Evolutionary conservation across 1,284 basidiomycete genomes (phyloP).

Genomic region (Wallemia hederae): DNA sequence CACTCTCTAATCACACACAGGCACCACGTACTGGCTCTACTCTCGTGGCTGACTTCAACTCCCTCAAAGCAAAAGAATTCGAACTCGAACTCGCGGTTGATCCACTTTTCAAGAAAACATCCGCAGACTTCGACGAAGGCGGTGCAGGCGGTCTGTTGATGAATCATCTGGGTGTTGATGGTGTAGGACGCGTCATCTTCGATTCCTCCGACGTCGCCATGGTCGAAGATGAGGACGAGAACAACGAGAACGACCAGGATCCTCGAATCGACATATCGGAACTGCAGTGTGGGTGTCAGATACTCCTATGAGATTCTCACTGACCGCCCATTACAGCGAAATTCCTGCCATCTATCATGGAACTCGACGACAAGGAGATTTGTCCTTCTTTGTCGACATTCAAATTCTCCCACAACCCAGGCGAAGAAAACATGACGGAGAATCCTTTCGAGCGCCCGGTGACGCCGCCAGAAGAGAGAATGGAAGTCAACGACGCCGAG

Average conservation of each 20-base stretch:
- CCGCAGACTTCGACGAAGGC: conserved; percentile 93
- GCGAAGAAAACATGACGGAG: conserved; percentile 5
- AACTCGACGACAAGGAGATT: conserved; percentile 37
- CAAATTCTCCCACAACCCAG: conserved; percentile 37
- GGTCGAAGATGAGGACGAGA: conserved; percentile 43
- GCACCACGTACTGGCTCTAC: conserved; percentile 22
- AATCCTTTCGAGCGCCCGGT: background rate
- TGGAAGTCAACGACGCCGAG: conserved; percentile 5
- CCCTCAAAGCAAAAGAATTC: conserved; percentile 68
- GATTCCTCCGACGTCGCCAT: conserved; percentile 70
- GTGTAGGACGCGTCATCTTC: conserved; percentile 67
- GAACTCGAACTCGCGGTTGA: conserved; percentile 89
- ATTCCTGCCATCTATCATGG: conserved; percentile 36
- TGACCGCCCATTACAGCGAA: conserved; percentile 18
- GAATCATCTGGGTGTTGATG: conserved; percentile 70
- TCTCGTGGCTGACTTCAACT: conserved; percentile 48
- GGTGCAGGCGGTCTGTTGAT: conserved; percentile 77
- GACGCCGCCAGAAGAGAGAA: background rate
- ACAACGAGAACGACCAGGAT: conserved; percentile 22
- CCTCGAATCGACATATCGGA: conserved; percentile 14
- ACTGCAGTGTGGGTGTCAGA: conserved; percentile 22
- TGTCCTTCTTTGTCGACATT: conserved; percentile 51
- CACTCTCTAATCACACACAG: background rate
- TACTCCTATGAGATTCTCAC: conserved; percentile 3
- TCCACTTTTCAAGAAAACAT: conserved; percentile 90